These are phyloP conservation scores for Lyophyllum shimeji DNA, from an alignment of 768 basidiomycete genomes.

Conservation along the genomic window DNA sequence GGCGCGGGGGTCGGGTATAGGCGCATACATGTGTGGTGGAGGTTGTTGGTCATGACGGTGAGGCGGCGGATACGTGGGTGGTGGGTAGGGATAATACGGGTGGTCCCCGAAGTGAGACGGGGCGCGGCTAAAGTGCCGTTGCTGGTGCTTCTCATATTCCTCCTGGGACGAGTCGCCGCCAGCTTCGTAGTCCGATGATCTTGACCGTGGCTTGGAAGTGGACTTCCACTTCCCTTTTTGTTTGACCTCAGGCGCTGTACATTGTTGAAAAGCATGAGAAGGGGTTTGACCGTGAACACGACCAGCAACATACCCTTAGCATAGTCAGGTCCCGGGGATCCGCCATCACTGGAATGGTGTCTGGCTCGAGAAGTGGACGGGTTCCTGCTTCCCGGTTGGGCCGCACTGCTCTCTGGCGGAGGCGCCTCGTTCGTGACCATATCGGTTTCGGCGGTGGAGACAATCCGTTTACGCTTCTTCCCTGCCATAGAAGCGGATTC, in stretches of 20 bases:
- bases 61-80: conserved; percentile 20
- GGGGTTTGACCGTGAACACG: not conserved
- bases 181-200: conserved; percentile 4
- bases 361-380: not conserved
- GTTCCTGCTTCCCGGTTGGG: not conserved
- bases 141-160: not conserved
- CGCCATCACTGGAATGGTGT: conserved; percentile 5
- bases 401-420: not conserved
- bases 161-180: conserved; percentile 8
- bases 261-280: not conserved
- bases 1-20: conserved; percentile 38
- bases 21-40: conserved; percentile 28
- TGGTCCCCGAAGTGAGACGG: conserved; percentile 13
- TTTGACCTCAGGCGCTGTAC: conserved; percentile 3
- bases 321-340: not conserved
- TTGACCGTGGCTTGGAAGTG: conserved; percentile 6
- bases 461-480: conserved; percentile 24
- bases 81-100: conserved; percentile 20
- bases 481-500: not conserved
- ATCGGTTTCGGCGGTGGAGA: conserved; percentile 7
- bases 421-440: not conserved
- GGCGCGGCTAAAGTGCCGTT: conserved; percentile 11
- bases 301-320: conserved; percentile 3
- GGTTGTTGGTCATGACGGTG: conserved; percentile 18
- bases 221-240: conserved; percentile 5